Base-by-base conservation (phyloP, 129 eudicot species). In the Helichrysum umbraculigerum region DNA sequence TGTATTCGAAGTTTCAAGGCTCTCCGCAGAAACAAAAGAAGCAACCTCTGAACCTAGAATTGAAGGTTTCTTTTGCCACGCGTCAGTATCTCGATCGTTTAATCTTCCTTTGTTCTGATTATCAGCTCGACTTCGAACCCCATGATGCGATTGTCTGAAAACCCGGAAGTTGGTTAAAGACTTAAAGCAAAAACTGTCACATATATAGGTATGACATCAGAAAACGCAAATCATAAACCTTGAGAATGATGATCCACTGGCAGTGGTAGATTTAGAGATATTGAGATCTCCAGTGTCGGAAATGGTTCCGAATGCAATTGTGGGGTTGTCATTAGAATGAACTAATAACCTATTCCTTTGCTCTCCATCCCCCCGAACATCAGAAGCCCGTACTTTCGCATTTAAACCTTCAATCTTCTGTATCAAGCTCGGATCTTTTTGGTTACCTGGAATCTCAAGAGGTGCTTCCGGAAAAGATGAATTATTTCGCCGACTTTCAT, bases 381-480 rank as follows among this genome's bases (percentile, higher is more conserved):
- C 97, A 84, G 92, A 84, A 69, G 84, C 87, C 68, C 99, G 86
- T 5, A 71, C 82, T 85, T 95, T 47, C n/a, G 54, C 96, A 83
- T 95, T 95, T 72, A 89, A 79, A 81, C 82, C 92, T 75, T 91
- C 99, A 60, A 95, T 89, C 64, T 89, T 95, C 69, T 88, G 91
- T 63, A 95, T 86, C 86, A 95, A 80, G 64, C 82, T 82, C 21
- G 90, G 44, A 85, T 89, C 89, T 79, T 77, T 91, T 19, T 86
- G 70, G 37, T 71, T 68, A 84, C 84, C 68, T 19, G 74, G 76
- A 50, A 72, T 62, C 39, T 68, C 74, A 60, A 44, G 87, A 56
- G 84, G 56, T 72, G 70, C 37, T 57, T 81, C 85, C 21, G 76
- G 62, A 60, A 71, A 64, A 73, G 80, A 59, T 60, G 83, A 79